Base-by-base conservation (phyloP, 352 stramenopile species). In the Phytophthora meadii region DNA sequence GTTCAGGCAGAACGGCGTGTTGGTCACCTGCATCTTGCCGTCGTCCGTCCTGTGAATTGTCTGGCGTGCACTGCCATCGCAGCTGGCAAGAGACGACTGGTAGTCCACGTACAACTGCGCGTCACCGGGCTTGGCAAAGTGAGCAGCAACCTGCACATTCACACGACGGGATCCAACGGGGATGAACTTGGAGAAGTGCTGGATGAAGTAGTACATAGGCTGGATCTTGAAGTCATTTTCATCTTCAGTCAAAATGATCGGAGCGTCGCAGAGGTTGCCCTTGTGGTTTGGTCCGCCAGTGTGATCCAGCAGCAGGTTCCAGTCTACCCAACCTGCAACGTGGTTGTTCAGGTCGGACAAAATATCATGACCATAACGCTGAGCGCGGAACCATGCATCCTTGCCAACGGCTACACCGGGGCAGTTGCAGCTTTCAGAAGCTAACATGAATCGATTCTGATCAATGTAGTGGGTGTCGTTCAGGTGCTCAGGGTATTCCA, bases 301-400 rank as follows among this genome's bases (percentile, higher is more conserved):
- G 73, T 92, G 81, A 56, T 96, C 88, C 0, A 98, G 77, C 1
- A 97, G 39, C 44, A 98, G 54, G 70, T 97, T 98, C 92, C 92
- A 98, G 76, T 98, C 89, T 22, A 97, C 84, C 92, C 92, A 98
- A 2, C 89, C 89, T 0, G 77, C 71, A 22, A 89, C 85, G 65
- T 76, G 83, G 66, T 95, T 92, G 79, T 93, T 97, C 24, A 95
- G 81, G 54, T 97, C 87, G n/a, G 85, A 84, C 28, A 98, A 61
- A 49, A 98, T 97, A 57, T 97, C 88, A 70, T 96, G 89, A 1
- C 78, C 84, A 30, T 97, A 94, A 8, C 87, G 86, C 58, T 98
- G 87, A 24, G 65, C 90, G 5, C 89, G 81, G 62, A 94, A 89
- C 89, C 88, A 97, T 1, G 83, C 86, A 3, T 83, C 72, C 2